Conservation (phyloP, 805 yeast genomes). For the Candida odintsovae region DNA sequence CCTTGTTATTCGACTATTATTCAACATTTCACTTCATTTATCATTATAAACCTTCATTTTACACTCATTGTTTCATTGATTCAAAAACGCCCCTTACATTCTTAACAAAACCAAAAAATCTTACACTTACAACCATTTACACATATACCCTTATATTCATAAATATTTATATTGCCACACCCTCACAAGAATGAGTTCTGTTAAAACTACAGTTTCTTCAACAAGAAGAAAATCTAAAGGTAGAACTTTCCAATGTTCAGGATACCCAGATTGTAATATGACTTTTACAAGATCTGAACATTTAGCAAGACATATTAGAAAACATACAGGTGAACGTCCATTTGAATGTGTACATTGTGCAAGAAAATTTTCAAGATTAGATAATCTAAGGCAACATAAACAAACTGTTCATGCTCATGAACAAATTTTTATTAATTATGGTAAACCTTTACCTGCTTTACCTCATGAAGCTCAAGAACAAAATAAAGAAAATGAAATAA, state of each 20-base stretch:
- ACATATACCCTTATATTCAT: no score
- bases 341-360: constrained; percentile 81
- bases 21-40: no score
- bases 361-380: constrained; percentile 75
- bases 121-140: no score
- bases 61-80: no score
- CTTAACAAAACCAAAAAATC: no score
- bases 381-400: constrained; percentile 85
- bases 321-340: constrained; percentile 94
- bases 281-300: constrained; percentile 89
- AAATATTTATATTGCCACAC: no score
- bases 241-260: constrained; percentile 75
- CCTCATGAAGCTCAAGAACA: not conserved
- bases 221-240: constrained; percentile 44
- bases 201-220: constrained; percentile 3
- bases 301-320: constrained; percentile 84
- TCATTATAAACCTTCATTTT: no score
- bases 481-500: not conserved
- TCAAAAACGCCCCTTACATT: no score
- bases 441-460: not conserved
- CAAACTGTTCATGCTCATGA: constrained; percentile 67
- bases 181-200: not conserved
- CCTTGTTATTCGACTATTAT: no score
- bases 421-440: constrained; percentile 1
- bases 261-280: constrained; percentile 83